Percentiles rank a stretch among this genome's conserved stretches.
These are phyloP conservation scores for Phytophthora pisi DNA, from an alignment of 352 stramenopile species.

Conservation along the genomic window DNA sequence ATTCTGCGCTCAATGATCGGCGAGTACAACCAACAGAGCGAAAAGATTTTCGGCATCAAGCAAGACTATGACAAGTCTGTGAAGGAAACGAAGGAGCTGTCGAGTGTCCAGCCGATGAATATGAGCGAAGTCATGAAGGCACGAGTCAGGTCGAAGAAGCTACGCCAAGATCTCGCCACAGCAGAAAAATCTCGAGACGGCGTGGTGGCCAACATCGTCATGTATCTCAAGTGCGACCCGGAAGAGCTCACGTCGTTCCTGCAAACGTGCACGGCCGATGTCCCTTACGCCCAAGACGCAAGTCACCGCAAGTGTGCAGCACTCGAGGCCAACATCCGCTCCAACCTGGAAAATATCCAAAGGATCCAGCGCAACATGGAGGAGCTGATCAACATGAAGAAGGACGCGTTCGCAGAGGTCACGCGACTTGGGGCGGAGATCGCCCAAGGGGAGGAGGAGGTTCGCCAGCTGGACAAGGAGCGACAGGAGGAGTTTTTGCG, in stretches of 20 bases:
- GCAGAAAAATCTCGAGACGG: constrained; percentile 51
- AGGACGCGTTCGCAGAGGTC: constrained; percentile 56
- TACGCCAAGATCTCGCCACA: constrained; percentile 33
- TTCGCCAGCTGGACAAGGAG: constrained; percentile 51
- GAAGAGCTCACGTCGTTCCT: constrained; percentile 50
- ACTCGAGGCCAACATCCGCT: constrained; percentile 47
- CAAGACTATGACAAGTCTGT: constrained; percentile 36
- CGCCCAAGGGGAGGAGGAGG: constrained; percentile 37
- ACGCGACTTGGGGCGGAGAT: constrained; percentile 58
- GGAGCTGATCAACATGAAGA: constrained; percentile 59
- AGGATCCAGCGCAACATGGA: constrained; percentile 58
- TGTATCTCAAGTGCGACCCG: constrained; percentile 53
- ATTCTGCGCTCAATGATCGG: constrained; percentile 55
- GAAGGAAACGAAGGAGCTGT: constrained; percentile 46
- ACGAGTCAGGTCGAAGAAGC: constrained; percentile 16
- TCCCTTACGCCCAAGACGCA: constrained; percentile 49
- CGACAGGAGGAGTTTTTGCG: constrained; percentile 52
- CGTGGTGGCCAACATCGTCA: constrained; percentile 51
- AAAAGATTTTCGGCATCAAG: constrained; percentile 53
- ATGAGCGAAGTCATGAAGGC: constrained; percentile 41
- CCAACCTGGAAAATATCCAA: constrained; percentile 38
- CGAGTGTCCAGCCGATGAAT: constrained; percentile 31
- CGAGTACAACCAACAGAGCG: constrained; percentile 64
- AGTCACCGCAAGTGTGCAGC: constrained; percentile 58
- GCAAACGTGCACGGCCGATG: constrained; percentile 40